These are phyloP conservation scores for Karstenula rhodostoma DNA, from an alignment of 2,329 filamentous ascomycete species.

Conservation along the genomic window DNA sequence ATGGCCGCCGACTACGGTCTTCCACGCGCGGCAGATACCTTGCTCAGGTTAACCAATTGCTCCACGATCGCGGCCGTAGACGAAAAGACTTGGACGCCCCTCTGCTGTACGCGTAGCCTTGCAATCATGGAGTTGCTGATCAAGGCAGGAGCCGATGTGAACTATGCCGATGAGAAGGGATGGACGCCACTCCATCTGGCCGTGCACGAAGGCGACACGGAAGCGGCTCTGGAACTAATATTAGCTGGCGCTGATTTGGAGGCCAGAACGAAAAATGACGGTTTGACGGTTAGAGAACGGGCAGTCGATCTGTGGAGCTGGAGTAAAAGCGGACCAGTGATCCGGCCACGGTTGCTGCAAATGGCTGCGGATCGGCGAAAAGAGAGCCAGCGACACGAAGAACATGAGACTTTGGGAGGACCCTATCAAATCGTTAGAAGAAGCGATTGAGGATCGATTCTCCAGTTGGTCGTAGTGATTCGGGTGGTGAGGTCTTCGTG, in stretches of 20 bases:
- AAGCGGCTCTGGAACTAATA: slow-evolving; percentile 13
- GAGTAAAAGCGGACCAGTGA: background rate
- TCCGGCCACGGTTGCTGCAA: background rate
- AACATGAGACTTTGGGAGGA: background rate
- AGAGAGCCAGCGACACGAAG: background rate
- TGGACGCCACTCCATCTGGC: slow-evolving; percentile 29
- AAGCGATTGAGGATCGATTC: background rate
- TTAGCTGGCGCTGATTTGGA: slow-evolving; percentile 17
- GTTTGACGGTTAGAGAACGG: slow-evolving; percentile 22
- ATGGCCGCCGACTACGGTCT: slow-evolving; percentile 19
- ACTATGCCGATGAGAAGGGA: slow-evolving; percentile 21
- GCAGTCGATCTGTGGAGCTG: slow-evolving; percentile 18
- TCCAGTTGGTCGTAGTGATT: background rate
- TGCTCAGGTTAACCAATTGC: slow-evolving; percentile 4
- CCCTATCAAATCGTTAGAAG: background rate
- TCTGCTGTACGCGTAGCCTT: slow-evolving; percentile 17
- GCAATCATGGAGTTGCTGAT: slow-evolving; percentile 16
- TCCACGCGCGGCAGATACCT: background rate
- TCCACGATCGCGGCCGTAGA: slow-evolving; percentile 16
- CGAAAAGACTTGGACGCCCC: slow-evolving; percentile 22
- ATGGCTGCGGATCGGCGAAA: slow-evolving; percentile 5
- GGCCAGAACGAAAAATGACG: slow-evolving; percentile 25
- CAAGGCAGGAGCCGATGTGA: slow-evolving; percentile 19
- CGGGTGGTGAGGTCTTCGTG: background rate
- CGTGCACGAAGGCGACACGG: slow-evolving; percentile 8